These are phyloP conservation scores for Hirschfeldia incana DNA, from an alignment of 345 rosid species.

Conservation along the genomic window DNA sequence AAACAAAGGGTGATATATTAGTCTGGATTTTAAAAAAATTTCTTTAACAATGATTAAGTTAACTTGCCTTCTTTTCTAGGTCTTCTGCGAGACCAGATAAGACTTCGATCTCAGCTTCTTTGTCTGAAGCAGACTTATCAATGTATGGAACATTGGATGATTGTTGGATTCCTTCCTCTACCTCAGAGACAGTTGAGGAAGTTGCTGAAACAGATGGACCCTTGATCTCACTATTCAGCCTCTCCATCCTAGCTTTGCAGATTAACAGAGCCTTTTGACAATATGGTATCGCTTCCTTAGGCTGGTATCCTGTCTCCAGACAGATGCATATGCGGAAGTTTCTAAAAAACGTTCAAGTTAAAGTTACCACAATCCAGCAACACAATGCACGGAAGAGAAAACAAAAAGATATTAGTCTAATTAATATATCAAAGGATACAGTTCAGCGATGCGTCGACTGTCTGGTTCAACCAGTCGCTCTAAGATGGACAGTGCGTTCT, in stretches of 20 bases:
- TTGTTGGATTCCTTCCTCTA: slow-evolving; percentile 55
- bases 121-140: slow-evolving; percentile 51
- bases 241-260: slow-evolving; percentile 68
- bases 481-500: slow-evolving; percentile 66
- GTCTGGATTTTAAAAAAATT: background rate
- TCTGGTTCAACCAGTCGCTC: slow-evolving; percentile 86
- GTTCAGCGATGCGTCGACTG: slow-evolving; percentile 76
- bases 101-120: slow-evolving; percentile 72
- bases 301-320: slow-evolving; percentile 76
- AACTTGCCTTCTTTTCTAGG: slow-evolving; percentile 82
- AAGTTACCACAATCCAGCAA: slow-evolving; percentile 36
- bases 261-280: slow-evolving; percentile 77
- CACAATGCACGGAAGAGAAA: background rate
- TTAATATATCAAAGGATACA: slow-evolving; percentile 64
- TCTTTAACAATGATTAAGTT: background rate
- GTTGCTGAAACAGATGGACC: slow-evolving; percentile 48
- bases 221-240: slow-evolving; percentile 60
- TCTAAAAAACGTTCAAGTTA: slow-evolving; percentile 58
- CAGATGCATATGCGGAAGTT: slow-evolving; percentile 87
- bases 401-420: background rate
- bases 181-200: slow-evolving; percentile 52
- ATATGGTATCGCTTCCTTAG: slow-evolving; percentile 75
- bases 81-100: slow-evolving; percentile 70
- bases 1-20: background rate
- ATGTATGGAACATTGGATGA: slow-evolving; percentile 53